phyloP scores from a whole-genome alignment of 1,139 yeast genomes.

The Casaregolazyma lundiana region DNA sequence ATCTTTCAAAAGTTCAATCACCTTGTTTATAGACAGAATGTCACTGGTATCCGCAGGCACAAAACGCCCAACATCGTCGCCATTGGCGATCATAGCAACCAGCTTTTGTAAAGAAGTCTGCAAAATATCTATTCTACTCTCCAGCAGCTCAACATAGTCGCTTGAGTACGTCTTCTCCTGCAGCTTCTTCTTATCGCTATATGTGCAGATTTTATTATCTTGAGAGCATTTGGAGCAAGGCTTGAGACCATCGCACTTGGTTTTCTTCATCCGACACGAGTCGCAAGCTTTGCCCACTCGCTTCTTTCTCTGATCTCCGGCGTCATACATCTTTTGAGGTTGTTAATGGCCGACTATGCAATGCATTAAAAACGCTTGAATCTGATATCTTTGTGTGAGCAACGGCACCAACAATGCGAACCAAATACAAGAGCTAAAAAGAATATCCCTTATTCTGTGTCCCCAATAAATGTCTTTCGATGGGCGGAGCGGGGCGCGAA shows the following conservation, averaged over 20 bases:
- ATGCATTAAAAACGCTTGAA: too few species aligned
- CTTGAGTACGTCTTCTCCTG: slow-evolving; percentile 59
- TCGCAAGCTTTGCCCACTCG: slow-evolving; percentile 82
- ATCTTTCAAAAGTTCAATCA: slow-evolving; percentile 23
- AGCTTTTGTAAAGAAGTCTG: slow-evolving; percentile 49
- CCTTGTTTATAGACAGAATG: slow-evolving; percentile 22
- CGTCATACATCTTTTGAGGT: slow-evolving; percentile 7
- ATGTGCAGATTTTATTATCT: slow-evolving; percentile 72
- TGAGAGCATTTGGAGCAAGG: slow-evolving; percentile 67
- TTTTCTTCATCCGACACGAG: slow-evolving; percentile 58
- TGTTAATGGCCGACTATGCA: too few species aligned
- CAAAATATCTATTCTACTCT: slow-evolving; percentile 59
- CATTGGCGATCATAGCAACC: slow-evolving; percentile 35
- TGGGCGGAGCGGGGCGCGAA: too few species aligned
- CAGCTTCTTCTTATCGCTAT: slow-evolving; percentile 60
- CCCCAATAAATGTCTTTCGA: too few species aligned
- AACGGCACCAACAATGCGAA: too few species aligned
- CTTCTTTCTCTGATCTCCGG: slow-evolving; percentile 43
- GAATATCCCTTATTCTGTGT: too few species aligned
- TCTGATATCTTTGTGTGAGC: too few species aligned
- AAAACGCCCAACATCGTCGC: slow-evolving; percentile 26
- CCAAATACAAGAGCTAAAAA: too few species aligned
- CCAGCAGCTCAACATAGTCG: slow-evolving; percentile 67
- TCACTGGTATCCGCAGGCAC: slow-evolving; percentile 20
- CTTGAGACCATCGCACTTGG: slow-evolving; percentile 63